Percentiles rank a stretch among this genome's conserved stretches.
Evolutionary conservation across 441 rosid genomes (phyloP).

Genomic region (Erodium moschatum): DNA sequence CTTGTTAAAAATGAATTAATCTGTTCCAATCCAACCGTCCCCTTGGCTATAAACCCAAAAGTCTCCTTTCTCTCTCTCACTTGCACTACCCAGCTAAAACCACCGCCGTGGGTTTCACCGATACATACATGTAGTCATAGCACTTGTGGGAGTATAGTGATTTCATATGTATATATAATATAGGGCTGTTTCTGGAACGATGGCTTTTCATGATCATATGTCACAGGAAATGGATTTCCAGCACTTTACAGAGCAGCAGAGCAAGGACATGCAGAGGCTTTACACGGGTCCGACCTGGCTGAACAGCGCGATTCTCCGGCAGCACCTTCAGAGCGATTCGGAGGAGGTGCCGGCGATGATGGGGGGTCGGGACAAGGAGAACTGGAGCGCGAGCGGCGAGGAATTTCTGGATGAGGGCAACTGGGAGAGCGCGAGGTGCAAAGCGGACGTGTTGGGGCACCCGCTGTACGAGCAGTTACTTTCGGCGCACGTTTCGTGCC

Average conservation of each 20-base stretch:
- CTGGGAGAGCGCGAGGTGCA: constrained; percentile 29
- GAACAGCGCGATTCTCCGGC: constrained; percentile 32
- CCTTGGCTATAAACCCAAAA: not conserved
- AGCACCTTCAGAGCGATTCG: not conserved
- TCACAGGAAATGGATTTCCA: constrained; percentile 9
- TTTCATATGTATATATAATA: not conserved
- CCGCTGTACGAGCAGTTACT: constrained; percentile 37
- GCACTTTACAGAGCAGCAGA: constrained; percentile 14
- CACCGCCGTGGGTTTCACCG: not conserved
- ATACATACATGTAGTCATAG: not conserved
- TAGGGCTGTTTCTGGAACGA: not conserved
- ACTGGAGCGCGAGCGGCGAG: not conserved
- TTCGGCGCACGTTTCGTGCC: constrained; percentile 35
- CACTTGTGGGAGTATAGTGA: not conserved
- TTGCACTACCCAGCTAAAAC: not conserved
- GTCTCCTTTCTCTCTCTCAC: not conserved
- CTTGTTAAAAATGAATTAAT: no score
- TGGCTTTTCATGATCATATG: constrained; percentile 5
- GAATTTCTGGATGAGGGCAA: not conserved
- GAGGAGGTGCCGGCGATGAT: not conserved
- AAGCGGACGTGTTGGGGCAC: constrained; percentile 31
- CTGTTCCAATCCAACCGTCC: not conserved
- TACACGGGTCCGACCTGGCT: constrained; percentile 29
- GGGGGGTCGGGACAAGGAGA: constrained; percentile 8
- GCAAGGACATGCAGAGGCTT: not conserved